Evolutionary conservation across 495 filamentous ascomycete genomes (phyloP).

Genomic region (Xylaria intraflava): DNA sequence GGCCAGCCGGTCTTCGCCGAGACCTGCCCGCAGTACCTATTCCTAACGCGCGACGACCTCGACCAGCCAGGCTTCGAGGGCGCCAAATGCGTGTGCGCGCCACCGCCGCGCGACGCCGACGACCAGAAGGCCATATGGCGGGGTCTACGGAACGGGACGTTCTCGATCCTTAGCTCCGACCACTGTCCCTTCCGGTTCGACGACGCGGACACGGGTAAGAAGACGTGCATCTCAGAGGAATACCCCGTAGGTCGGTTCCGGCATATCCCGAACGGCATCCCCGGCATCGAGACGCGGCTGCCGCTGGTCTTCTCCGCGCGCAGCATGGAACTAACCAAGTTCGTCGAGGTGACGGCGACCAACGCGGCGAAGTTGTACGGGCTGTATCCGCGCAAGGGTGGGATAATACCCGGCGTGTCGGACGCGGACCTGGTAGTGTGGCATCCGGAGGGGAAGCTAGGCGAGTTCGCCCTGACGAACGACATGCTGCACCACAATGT

Average conservation of each 20-base stretch:
- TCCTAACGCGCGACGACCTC: slow-evolving; percentile 48
- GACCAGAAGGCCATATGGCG: slow-evolving; percentile 42
- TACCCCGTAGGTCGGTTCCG: slow-evolving; percentile 43
- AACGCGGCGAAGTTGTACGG: slow-evolving; percentile 59
- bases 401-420: slow-evolving; percentile 46
- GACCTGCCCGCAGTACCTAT: slow-evolving; percentile 62
- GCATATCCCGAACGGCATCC: slow-evolving; percentile 54
- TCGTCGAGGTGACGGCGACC: slow-evolving; percentile 51
- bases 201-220: slow-evolving; percentile 41
- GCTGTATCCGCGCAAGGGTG: slow-evolving; percentile 49
- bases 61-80: slow-evolving; percentile 47
- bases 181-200: slow-evolving; percentile 52
- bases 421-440: slow-evolving; percentile 51
- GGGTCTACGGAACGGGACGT: slow-evolving; percentile 43
- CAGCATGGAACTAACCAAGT: slow-evolving; percentile 45
- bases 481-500: slow-evolving; percentile 52
- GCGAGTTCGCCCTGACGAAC: slow-evolving; percentile 41
- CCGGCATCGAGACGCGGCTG: slow-evolving; percentile 55
- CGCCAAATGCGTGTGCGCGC: slow-evolving; percentile 47
- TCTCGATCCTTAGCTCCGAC: slow-evolving; percentile 48
- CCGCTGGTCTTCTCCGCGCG: slow-evolving; percentile 40
- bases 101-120: slow-evolving; percentile 33
- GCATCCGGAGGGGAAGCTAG: slow-evolving; percentile 40
- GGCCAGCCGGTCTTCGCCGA: slow-evolving; percentile 55
- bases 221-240: slow-evolving; percentile 36